Percentiles rank a stretch among this genome's conserved stretches.
Conservation (phyloP, 441 rosid genomes). For the Flueggea neowawraea region DNA sequence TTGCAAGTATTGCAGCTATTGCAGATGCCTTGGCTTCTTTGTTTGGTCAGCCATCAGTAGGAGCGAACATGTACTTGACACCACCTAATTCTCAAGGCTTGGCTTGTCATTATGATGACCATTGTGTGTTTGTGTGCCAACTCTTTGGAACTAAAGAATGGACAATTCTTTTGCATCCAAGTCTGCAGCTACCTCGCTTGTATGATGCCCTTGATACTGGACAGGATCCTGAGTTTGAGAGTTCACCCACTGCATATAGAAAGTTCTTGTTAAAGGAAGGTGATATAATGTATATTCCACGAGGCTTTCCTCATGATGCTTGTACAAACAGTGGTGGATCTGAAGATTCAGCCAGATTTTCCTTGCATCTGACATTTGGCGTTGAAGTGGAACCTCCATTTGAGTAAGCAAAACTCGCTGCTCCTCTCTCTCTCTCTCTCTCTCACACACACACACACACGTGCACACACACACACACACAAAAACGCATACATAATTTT, state of each 20-base stretch:
- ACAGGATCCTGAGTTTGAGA: conserved; percentile 18
- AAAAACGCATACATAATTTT: background rate
- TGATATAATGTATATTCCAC: conserved; percentile 58
- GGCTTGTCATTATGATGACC: conserved; percentile 57
- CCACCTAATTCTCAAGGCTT: conserved; percentile 63
- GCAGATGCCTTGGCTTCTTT: conserved; percentile 51
- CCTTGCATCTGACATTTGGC: conserved; percentile 57
- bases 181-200: conserved; percentile 45
- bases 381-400: conserved; percentile 70
- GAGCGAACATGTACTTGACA: conserved; percentile 64
- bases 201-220: conserved; percentile 36
- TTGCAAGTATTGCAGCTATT: conserved; percentile 37
- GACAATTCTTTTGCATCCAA: conserved; percentile 36
- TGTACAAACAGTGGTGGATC: conserved; percentile 22
- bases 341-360: conserved; percentile 30
- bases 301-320: conserved; percentile 65
- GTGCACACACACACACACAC: too few species aligned
- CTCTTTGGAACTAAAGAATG: conserved; percentile 51
- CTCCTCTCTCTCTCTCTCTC: too few species aligned
- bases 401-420: conserved; percentile 41
- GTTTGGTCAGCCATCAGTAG: conserved; percentile 69
- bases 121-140: conserved; percentile 67
- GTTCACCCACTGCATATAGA: conserved; percentile 19
- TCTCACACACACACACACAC: too few species aligned
- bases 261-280: conserved; percentile 44